These are phyloP conservation scores for Penicillium concentricum DNA, from an alignment of 2,329 filamentous ascomycete species.

Conservation along the genomic window DNA sequence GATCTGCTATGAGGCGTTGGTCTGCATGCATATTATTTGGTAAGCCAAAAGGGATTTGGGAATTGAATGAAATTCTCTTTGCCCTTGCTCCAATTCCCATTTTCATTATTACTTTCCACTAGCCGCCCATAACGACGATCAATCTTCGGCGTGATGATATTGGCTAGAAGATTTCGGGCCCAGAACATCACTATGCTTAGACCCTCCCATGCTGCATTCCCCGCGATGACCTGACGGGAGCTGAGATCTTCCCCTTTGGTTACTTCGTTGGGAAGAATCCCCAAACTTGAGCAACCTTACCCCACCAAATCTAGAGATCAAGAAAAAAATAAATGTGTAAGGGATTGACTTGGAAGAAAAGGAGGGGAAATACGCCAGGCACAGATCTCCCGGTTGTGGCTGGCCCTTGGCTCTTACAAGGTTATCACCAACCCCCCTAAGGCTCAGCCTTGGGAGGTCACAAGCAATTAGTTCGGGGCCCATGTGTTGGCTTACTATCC, in stretches of 20 bases:
- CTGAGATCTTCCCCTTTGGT: neutral
- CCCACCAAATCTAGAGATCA: neutral
- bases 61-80: neutral
- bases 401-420: neutral
- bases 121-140: constrained; percentile 8
- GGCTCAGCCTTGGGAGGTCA: neutral
- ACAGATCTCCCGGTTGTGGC: constrained; percentile 9
- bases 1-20: neutral
- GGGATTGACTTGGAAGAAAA: neutral
- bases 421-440: neutral
- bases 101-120: neutral
- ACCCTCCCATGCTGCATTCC: constrained; percentile 6
- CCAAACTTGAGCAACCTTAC: constrained; percentile 3
- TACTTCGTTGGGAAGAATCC: constrained; percentile 2
- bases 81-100: neutral
- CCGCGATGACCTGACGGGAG: constrained; percentile 1
- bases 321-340: neutral
- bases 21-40: neutral
- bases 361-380: neutral
- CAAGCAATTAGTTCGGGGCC: neutral
- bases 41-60: neutral
- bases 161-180: neutral
- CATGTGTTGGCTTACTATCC: neutral
- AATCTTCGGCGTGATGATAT: neutral
- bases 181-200: constrained; percentile 5